Percentiles rank a stretch among this genome's conserved stretches.
Evolutionary conservation across 169 alveolate species (phyloP).

Genomic region (Cryptosporidium tyzzeri): DNA sequence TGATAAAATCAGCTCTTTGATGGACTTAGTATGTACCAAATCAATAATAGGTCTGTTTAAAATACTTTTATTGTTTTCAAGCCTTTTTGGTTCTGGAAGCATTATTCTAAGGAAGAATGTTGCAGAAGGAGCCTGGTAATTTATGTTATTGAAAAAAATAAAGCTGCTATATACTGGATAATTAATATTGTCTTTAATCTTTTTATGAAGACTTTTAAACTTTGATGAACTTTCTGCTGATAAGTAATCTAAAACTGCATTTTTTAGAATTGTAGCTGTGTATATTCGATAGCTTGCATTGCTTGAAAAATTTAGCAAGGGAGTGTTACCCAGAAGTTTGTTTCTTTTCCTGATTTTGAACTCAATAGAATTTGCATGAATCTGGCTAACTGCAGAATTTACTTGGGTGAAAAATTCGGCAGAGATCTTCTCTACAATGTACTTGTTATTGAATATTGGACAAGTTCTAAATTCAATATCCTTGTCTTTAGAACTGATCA

Average conservation of each 20-base stretch:
- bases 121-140: constrained; percentile 17
- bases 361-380: neutral
- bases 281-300: constrained; percentile 29
- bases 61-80: neutral
- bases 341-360: constrained; percentile 32
- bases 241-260: constrained; percentile 30
- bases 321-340: constrained; percentile 16
- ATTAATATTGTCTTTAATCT: neutral
- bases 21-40: neutral
- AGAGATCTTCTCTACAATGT: constrained; percentile 16
- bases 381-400: neutral
- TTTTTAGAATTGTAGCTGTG: constrained; percentile 20
- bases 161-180: constrained; percentile 21
- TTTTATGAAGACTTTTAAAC: neutral
- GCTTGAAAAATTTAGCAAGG: constrained; percentile 1
- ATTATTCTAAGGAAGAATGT: constrained; percentile 17
- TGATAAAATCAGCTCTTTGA: constrained; percentile 4
- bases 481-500: neutral
- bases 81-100: neutral
- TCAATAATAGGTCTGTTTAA: neutral
- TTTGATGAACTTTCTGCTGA: neutral
- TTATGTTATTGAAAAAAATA: constrained; percentile 1
- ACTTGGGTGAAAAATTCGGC: neutral
- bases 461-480: constrained; percentile 6
- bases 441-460: neutral